phyloP scores from a whole-genome alignment of 352 stramenopile species.

The Pythium diclinum region DNA sequence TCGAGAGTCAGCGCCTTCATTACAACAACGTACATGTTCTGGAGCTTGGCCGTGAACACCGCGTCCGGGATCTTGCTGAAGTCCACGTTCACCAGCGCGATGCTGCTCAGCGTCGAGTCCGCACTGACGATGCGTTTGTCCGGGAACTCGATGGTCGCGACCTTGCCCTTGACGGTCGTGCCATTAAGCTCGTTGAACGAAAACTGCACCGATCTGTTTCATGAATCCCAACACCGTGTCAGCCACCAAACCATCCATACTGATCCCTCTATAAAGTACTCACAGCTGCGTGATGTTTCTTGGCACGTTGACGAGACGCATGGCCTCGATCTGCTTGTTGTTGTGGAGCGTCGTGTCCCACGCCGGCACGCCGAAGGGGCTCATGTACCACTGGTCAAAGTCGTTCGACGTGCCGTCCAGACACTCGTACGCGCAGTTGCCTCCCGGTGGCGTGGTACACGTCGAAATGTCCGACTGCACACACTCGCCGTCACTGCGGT shows the following conservation, averaged over 20 bases:
- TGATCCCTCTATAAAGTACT: background rate
- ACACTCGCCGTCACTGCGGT: slow-evolving; percentile 18
- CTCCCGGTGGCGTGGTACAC: background rate
- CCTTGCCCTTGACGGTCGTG: slow-evolving; percentile 14
- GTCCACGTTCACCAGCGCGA: slow-evolving; percentile 19
- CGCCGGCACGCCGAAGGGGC: slow-evolving; percentile 13
- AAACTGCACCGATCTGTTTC: slow-evolving; percentile 17
- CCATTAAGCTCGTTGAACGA: slow-evolving; percentile 5
- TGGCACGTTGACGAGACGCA: slow-evolving; percentile 16
- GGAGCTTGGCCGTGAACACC: slow-evolving; percentile 12
- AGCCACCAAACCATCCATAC: background rate
- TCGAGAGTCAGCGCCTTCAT: no score
- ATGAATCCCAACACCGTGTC: background rate
- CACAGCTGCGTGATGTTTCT: slow-evolving; percentile 26
- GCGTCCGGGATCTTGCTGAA: slow-evolving; percentile 10
- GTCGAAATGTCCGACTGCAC: background rate
- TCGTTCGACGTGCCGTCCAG: slow-evolving; percentile 16
- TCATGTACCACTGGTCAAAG: slow-evolving; percentile 25
- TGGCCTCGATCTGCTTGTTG: slow-evolving; percentile 21
- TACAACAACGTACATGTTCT: slow-evolving; percentile 11
- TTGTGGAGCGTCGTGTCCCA: slow-evolving; percentile 15
- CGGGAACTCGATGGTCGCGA: slow-evolving; percentile 20
- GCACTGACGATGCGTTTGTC: slow-evolving; percentile 17
- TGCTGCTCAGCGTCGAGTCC: slow-evolving; percentile 11
- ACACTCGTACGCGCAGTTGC: slow-evolving; percentile 24